A percentile compares a stretch with the other conserved stretches of the same genome.
These are phyloP conservation scores for Pleurostoma richardsiae DNA, from an alignment of 2,329 filamentous ascomycete species.

Conservation along the genomic window DNA sequence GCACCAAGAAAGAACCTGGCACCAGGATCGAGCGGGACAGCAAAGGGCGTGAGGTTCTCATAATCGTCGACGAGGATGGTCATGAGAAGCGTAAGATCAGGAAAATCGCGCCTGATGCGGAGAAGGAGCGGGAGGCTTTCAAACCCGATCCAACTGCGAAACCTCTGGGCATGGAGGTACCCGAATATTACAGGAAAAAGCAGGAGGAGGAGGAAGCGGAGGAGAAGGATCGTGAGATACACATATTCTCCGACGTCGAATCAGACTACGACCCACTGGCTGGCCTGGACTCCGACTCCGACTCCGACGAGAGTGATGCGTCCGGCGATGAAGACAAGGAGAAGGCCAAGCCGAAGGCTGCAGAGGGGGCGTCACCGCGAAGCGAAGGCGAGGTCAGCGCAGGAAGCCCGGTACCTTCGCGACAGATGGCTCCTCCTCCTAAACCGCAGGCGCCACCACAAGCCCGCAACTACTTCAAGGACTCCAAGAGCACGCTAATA, in stretches of 20 bases:
- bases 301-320: slow-evolving; percentile 34
- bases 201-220: slow-evolving; percentile 39
- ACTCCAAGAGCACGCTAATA: slow-evolving; percentile 47
- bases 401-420: slow-evolving; percentile 9
- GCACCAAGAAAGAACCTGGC: slow-evolving; percentile 45
- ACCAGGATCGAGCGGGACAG: slow-evolving; percentile 56
- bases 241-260: slow-evolving; percentile 63
- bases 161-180: slow-evolving; percentile 62
- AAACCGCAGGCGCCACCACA: slow-evolving; percentile 23
- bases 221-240: slow-evolving; percentile 49
- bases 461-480: slow-evolving; percentile 59
- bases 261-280: slow-evolving; percentile 66
- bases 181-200: slow-evolving; percentile 48
- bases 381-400: slow-evolving; percentile 13
- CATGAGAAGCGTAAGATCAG: slow-evolving; percentile 62
- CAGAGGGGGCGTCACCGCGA: slow-evolving; percentile 1
- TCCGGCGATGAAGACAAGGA: slow-evolving; percentile 16
- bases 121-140: slow-evolving; percentile 29
- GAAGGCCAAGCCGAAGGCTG: slow-evolving; percentile 5
- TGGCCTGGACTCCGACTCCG: slow-evolving; percentile 45
- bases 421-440: slow-evolving; percentile 41
- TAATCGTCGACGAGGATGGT: slow-evolving; percentile 61
- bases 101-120: slow-evolving; percentile 38
- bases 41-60: slow-evolving; percentile 58
- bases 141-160: slow-evolving; percentile 50